Base-by-base conservation (phyloP, 1,139 yeast genomes). In the Pichia sp. region DNA sequence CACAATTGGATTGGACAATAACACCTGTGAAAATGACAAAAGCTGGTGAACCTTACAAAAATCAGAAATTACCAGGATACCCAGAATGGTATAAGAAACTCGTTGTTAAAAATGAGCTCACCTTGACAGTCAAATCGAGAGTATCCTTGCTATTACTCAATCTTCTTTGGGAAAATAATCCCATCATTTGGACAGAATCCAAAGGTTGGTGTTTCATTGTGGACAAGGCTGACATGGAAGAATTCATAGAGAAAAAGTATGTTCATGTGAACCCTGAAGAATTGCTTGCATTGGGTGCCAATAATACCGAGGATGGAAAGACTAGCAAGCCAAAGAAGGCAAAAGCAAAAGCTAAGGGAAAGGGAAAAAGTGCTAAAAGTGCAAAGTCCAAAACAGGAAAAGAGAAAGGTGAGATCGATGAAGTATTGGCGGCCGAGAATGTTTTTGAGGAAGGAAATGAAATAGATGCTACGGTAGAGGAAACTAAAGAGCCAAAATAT, bases 11-110 rank as follows among this genome's bases (percentile, higher is more conserved):
- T 55, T 93, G 99, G 99, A 69, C 75, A 0, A 63, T 78, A 3
- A 69, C 68, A 32, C 80, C 83, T 2, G 59, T 70, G 0, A 70
- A 75, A 40, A 50, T 76, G 35, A 83, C 79, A 14, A 87, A 85
- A 55, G 70, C 74, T 27, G 94, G 94, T 5, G 65, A 64, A n/a
- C 85, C 85, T 1, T 70, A 64, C n/a, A 85, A 87, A 36, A 76
- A 74, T 22, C 94, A 86, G 55, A 87, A 74, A 51, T 55, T 86
- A 35, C 93, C 95, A 0, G 97, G 96, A 0, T 86, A 71, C 53
- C 99, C 99, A 0, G 81, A 82, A 48, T 93, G 99, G 99, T 93
- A 85, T 57, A 73, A 84, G 42, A 80, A 78, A 3, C 63, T 91
- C 19, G 77, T 76, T 52, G 73, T 74, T 7, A 62, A 70, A 6